Conservation (phyloP, 495 filamentous ascomycete genomes). For the Coniosporium apollinis region DNA sequence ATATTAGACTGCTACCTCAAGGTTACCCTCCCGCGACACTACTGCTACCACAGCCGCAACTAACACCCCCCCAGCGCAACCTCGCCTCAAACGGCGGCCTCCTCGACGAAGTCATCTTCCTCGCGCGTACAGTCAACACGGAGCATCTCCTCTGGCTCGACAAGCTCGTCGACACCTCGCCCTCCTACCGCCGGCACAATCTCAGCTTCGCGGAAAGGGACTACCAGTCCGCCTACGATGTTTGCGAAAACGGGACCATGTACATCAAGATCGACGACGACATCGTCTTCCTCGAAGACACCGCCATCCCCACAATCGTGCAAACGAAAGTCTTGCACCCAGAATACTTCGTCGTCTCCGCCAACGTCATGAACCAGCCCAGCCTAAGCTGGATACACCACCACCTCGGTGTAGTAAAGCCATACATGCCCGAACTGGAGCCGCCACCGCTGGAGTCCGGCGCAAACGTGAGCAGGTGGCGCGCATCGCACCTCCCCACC, state of each 20-base stretch:
- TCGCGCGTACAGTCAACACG: constrained; percentile 31
- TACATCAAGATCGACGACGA: constrained; percentile 42
- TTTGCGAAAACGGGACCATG: constrained; percentile 9
- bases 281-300: constrained; percentile 34
- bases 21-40: too few relatives aligned
- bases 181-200: constrained; percentile 14
- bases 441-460: constrained; percentile 5
- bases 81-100: constrained; percentile 33
- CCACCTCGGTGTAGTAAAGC: constrained; percentile 27
- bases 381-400: constrained; percentile 30
- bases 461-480: constrained; percentile 6
- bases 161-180: constrained; percentile 14
- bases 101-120: constrained; percentile 36
- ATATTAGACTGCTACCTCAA: constrained; percentile 5
- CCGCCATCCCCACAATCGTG: constrained; percentile 34
- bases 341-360: constrained; percentile 31
- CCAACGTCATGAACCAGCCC: constrained; percentile 36
- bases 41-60: too few relatives aligned
- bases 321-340: constrained; percentile 34
- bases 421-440: constrained; percentile 29
- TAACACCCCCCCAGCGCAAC: too few relatives aligned
- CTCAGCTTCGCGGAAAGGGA: constrained; percentile 11
- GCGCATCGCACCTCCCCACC: constrained; percentile 8
- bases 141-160: constrained; percentile 31
- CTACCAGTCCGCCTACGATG: constrained; percentile 21